Evolutionary conservation across 148 eudicot species (phyloP).

Genomic region (Fagopyrum esculentum): DNA sequence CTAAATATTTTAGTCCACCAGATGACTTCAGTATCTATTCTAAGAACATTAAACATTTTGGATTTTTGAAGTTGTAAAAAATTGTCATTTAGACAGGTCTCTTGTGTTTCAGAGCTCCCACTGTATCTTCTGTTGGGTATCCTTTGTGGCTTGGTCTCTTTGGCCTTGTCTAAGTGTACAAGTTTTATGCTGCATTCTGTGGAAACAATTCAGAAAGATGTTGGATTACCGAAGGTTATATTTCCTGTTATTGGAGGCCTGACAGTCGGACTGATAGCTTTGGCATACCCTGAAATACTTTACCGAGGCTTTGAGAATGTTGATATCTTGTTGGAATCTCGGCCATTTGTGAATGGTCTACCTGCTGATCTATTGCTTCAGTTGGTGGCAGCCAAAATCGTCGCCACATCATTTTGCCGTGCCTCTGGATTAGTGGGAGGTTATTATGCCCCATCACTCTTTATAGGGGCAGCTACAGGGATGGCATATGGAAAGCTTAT

Average conservation of each 20-base stretch:
- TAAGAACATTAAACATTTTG: not conserved
- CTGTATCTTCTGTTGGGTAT: conserved; percentile 84
- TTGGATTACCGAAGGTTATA: conserved; percentile 42
- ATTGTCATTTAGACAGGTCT: conserved; percentile 20
- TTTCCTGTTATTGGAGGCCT: conserved; percentile 73
- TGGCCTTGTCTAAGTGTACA: conserved; percentile 65
- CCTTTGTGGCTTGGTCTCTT: conserved; percentile 78
- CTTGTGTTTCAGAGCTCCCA: conserved; percentile 70
- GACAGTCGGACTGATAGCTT: conserved; percentile 71
- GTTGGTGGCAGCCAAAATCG: conserved; percentile 66
- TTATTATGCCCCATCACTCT: conserved; percentile 89
- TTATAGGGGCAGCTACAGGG: conserved; percentile 96
- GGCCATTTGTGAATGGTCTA: conserved; percentile 58
- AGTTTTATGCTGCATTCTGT: conserved; percentile 47
- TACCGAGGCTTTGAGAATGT: conserved; percentile 98
- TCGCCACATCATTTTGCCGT: conserved; percentile 77
- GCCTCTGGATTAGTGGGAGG: conserved; percentile 97
- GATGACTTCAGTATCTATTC: conserved; percentile 2
- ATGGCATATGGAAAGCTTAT: conserved; percentile 85
- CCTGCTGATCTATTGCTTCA: conserved; percentile 70
- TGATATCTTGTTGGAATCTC: conserved; percentile 74
- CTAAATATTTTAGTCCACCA: not conserved
- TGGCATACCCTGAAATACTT: conserved; percentile 89
- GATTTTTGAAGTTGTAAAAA: not conserved
- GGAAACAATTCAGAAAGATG: conserved; percentile 38